phyloP scores from a whole-genome alignment of 2,329 filamentous ascomycete species.

The Sclerotinia sclerotiorum region DNA sequence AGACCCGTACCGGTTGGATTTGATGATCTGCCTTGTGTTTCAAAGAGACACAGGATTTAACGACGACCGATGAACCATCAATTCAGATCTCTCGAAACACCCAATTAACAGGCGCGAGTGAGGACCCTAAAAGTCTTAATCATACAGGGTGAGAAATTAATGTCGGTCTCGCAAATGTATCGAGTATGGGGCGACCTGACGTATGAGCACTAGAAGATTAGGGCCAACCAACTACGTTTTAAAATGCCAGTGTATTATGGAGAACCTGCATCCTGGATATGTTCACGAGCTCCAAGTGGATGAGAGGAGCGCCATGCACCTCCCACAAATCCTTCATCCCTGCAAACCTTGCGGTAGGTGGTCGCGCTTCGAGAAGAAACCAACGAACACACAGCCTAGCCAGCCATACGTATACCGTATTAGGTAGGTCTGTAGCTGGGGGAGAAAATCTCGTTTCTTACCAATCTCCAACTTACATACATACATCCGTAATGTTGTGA shows the following conservation, averaged over 20 bases:
- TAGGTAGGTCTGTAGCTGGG: neutral
- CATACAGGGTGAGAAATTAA: conserved; percentile 6
- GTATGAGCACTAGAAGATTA: conserved; percentile 11
- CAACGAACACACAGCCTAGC: conserved; percentile 13
- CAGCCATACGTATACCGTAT: conserved; percentile 7
- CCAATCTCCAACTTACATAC: conserved; percentile 7
- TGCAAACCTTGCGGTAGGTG: conserved; percentile 19
- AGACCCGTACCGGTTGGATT: conserved; percentile 23
- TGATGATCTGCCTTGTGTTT: conserved; percentile 28
- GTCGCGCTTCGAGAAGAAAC: conserved; percentile 17
- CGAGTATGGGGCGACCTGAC: conserved; percentile 16
- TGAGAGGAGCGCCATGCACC: conserved; percentile 10
- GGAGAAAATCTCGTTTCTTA: neutral
- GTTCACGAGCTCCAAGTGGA: conserved; percentile 16
- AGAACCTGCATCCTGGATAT: conserved; percentile 21
- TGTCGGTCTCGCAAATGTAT: conserved; percentile 14
- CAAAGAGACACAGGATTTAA: conserved; percentile 29
- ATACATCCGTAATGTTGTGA: conserved; percentile 3
- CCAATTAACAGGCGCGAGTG: conserved; percentile 20
- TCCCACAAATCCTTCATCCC: conserved; percentile 20
- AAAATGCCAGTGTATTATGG: conserved; percentile 9
- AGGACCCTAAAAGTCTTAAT: conserved; percentile 5
- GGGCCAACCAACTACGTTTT: conserved; percentile 5
- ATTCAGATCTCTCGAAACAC: conserved; percentile 27
- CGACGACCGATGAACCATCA: conserved; percentile 27